A percentile compares a stretch with the other conserved stretches of the same genome.
phyloP scores from a whole-genome alignment of 331 rosid species.

The Pyrus hybrid region DNA sequence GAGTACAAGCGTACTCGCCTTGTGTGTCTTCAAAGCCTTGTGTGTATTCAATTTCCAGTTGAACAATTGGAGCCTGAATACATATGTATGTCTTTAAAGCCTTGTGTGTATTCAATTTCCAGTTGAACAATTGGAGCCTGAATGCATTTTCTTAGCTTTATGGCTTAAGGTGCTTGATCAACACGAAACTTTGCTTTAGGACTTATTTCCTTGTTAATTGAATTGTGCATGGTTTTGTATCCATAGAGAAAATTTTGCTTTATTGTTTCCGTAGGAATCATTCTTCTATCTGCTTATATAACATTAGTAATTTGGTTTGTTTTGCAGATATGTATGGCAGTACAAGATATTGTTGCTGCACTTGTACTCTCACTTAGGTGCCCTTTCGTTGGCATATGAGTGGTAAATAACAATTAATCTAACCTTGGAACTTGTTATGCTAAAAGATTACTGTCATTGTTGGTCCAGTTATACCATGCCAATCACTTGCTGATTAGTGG shows the following conservation, averaged over 20 bases:
- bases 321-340: slow-evolving; percentile 56
- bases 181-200: background rate
- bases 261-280: background rate
- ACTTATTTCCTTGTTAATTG: background rate
- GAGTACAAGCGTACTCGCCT: no score
- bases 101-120: background rate
- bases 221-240: background rate
- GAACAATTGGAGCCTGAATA: no score
- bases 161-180: background rate
- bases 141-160: background rate
- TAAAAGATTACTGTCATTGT: background rate
- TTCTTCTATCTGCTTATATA: slow-evolving; percentile 2
- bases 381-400: slow-evolving; percentile 70
- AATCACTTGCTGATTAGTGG: background rate
- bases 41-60: no score
- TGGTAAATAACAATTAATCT: slow-evolving; percentile 37
- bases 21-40: no score
- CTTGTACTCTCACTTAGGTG: slow-evolving; percentile 70
- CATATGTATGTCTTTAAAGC: background rate
- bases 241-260: background rate
- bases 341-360: slow-evolving; percentile 83
- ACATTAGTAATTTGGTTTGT: slow-evolving; percentile 10
- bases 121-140: background rate
- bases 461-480: background rate
- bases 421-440: background rate